These are phyloP conservation scores for Cladosporium sp. DNA, from an alignment of 2,329 filamentous ascomycete species.

Conservation along the genomic window DNA sequence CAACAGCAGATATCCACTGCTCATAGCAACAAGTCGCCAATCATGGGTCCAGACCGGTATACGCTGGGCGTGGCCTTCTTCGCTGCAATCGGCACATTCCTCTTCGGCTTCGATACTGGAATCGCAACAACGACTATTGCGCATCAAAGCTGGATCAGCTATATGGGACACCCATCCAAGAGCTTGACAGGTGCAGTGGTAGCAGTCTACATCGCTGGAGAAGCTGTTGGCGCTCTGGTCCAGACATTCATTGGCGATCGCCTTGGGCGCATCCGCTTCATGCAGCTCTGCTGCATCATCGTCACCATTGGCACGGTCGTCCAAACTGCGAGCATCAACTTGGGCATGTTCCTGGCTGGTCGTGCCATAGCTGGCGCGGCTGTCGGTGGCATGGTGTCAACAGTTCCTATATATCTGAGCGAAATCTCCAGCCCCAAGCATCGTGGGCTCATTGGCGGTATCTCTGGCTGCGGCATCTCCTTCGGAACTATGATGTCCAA, in stretches of 20 bases:
- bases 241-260: slow-evolving; percentile 58
- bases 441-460: slow-evolving; percentile 75
- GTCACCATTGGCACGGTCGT: slow-evolving; percentile 66
- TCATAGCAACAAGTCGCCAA: background rate
- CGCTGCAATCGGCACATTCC: slow-evolving; percentile 61
- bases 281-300: slow-evolving; percentile 70
- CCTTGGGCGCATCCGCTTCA: slow-evolving; percentile 69
- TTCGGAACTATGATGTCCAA: slow-evolving; percentile 67
- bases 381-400: slow-evolving; percentile 78
- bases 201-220: slow-evolving; percentile 60
- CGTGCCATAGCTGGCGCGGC: slow-evolving; percentile 75
- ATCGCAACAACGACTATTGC: slow-evolving; percentile 64
- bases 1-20: background rate
- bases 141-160: slow-evolving; percentile 61
- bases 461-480: slow-evolving; percentile 83
- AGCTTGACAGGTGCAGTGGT: slow-evolving; percentile 60
- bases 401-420: slow-evolving; percentile 85
- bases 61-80: slow-evolving; percentile 57
- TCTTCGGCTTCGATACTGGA: slow-evolving; percentile 63
- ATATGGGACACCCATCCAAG: slow-evolving; percentile 59
- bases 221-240: slow-evolving; percentile 54
- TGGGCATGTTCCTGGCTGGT: slow-evolving; percentile 68
- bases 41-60: slow-evolving; percentile 41
- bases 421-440: slow-evolving; percentile 64
- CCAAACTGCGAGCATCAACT: slow-evolving; percentile 59